These are phyloP conservation scores for Yamadazyma siamensis DNA, from an alignment of 1,139 yeast species.

Conservation along the genomic window DNA sequence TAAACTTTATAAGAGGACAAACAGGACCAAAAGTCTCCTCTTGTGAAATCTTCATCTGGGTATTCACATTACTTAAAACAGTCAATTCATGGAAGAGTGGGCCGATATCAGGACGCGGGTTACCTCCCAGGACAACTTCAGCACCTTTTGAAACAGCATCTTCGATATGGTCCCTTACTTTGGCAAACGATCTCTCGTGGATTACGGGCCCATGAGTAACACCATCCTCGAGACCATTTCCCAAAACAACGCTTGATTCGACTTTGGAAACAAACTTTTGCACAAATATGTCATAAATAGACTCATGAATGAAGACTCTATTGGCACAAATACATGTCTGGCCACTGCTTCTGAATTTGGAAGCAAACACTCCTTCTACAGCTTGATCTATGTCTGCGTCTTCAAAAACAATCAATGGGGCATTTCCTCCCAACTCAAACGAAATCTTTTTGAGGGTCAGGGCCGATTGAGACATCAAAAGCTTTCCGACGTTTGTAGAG, in stretches of 20 bases:
- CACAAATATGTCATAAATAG: slow-evolving; percentile 59
- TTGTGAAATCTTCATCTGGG: slow-evolving; percentile 55
- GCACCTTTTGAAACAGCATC: slow-evolving; percentile 81
- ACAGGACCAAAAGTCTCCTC: slow-evolving; percentile 94
- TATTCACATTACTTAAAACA: slow-evolving; percentile 62
- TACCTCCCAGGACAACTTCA: slow-evolving; percentile 61
- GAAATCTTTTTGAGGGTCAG: slow-evolving; percentile 79
- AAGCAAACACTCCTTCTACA: slow-evolving; percentile 66
- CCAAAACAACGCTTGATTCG: slow-evolving; percentile 50
- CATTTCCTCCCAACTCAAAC: slow-evolving; percentile 91
- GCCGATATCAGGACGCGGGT: slow-evolving; percentile 63
- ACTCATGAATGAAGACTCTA: slow-evolving; percentile 71
- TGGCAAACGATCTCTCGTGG: slow-evolving; percentile 59
- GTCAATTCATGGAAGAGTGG: slow-evolving; percentile 76
- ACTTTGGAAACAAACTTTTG: slow-evolving; percentile 48
- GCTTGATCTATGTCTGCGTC: slow-evolving; percentile 81
- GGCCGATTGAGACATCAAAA: slow-evolving; percentile 74
- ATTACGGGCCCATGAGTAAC: slow-evolving; percentile 84
- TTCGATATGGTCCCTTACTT: slow-evolving; percentile 66
- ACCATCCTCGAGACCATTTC: slow-evolving; percentile 66
- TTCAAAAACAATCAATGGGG: slow-evolving; percentile 84
- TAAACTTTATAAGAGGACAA: slow-evolving; percentile 70
- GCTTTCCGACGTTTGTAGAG: slow-evolving; percentile 78
- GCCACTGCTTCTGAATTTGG: slow-evolving; percentile 68
- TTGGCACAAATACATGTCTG: slow-evolving; percentile 91